Conservation (phyloP, 208 protist genomes). For the Angomonas desouzai region DNA sequence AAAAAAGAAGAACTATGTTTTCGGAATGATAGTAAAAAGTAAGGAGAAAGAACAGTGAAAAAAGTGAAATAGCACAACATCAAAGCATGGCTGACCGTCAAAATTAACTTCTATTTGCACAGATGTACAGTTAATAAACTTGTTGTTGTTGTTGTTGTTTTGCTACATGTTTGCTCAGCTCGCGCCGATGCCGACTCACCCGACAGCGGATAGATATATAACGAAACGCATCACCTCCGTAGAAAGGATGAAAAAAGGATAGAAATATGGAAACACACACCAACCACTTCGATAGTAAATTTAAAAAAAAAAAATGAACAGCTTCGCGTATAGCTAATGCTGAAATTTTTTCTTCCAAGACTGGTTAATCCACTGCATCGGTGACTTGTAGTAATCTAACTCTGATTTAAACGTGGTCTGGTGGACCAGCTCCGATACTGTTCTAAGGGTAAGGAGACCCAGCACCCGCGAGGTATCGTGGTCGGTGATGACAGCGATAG, state of each 20-base stretch:
- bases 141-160: no score
- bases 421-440: conserved; percentile 51
- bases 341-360: conserved; percentile 37
- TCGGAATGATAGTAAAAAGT: not conserved
- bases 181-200: not conserved
- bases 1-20: conserved; percentile 4
- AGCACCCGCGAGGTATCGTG: conserved; percentile 20
- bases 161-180: not conserved
- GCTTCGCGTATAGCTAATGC: not conserved
- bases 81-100: not conserved
- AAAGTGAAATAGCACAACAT: not conserved
- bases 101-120: no score
- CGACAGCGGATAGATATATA: not conserved
- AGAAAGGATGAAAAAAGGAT: not conserved
- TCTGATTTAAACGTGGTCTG: conserved; percentile 59
- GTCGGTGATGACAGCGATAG: conserved; percentile 35
- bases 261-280: not conserved
- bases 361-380: conserved; percentile 46
- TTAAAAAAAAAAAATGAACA: not conserved
- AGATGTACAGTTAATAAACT: no score
- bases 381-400: conserved; percentile 41
- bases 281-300: not conserved
- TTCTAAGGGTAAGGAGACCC: conserved; percentile 51
- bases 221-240: no score
- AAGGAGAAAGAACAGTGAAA: not conserved